These are phyloP conservation scores for Candida pseudoglaebosa DNA, from an alignment of 805 yeast species.

Conservation along the genomic window DNA sequence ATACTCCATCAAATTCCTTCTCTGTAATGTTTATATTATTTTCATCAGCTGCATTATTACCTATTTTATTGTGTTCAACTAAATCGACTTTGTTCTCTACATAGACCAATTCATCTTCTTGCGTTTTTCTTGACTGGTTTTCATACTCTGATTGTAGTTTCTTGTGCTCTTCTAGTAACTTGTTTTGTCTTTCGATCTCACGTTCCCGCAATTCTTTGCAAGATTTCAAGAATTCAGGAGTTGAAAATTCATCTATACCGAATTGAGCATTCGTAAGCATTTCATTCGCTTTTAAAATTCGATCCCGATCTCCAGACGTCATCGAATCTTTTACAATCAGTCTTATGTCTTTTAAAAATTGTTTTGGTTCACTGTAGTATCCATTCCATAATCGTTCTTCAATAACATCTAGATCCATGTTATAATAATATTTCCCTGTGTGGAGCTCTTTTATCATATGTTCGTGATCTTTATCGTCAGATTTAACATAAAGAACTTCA, in stretches of 20 bases:
- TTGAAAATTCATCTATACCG: constrained; percentile 83
- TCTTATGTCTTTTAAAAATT: constrained; percentile 79
- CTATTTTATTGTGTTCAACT: too few species aligned
- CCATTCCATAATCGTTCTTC: constrained; percentile 98
- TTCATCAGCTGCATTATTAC: too few species aligned
- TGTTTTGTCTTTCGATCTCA: constrained; percentile 52
- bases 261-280: constrained; percentile 96
- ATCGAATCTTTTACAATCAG: constrained; percentile 77
- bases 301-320: constrained; percentile 76
- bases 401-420: constrained; percentile 90
- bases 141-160: constrained; percentile 22
- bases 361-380: constrained; percentile 86
- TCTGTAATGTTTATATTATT: too few species aligned
- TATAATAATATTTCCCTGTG: constrained; percentile 69
- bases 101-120: too few species aligned
- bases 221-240: constrained; percentile 66
- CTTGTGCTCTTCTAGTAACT: constrained; percentile 35
- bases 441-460: constrained; percentile 78
- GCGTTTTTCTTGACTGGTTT: constrained; percentile 2
- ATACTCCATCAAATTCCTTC: too few species aligned
- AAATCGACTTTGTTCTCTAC: too few species aligned
- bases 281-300: constrained; percentile 78
- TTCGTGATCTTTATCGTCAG: constrained; percentile 43
- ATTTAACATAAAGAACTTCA: constrained; percentile 41
- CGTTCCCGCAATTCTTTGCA: constrained; percentile 72